Evolutionary conservation across 768 basidiomycete genomes (phyloP), one percentile per base, ranked within the genome.

Genomic region (Tulasnella sp.): DNA sequence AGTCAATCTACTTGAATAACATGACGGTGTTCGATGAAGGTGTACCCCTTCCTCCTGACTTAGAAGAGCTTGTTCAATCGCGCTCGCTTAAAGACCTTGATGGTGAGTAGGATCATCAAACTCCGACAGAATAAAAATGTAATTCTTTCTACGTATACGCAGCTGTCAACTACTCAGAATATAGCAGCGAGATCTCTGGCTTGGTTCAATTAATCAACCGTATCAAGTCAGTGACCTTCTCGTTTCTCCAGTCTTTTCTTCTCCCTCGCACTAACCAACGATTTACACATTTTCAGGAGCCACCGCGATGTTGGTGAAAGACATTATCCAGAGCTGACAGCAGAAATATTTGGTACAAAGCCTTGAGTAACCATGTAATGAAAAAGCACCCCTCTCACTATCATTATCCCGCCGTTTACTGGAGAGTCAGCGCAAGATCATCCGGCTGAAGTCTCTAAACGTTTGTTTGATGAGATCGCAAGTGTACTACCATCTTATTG

Each of bases 111-210:
- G 17, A 25, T 14, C 25, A 0, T 68, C 40, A 11, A 37, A 25
- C 19, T n/a, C 5, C 9, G 19, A 8, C 31, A 6, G n/a, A 58
- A 12, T 29, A 49, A 22, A 15, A 29, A 25, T 64, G 11, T 11
- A 29, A 7, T 39, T 31, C 38, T 25, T 71, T 25, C 17, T 1
- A n/a, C n/a, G n/a, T n/a, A n/a, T 22, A 38, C 54, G 11, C 76
- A 94, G 93, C 93, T n/a, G 89, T 93, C 22, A 94, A 94, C 81
- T 93, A 91, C 79, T 80, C 86, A 0, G 93, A 94, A 79, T 94
- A 92, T 79, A 89, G 90, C 78, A 84, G 84, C 29, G 87, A 90
- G 79, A 89, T 90, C 0, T 89, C 89, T 0, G 93, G 93, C 3
- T 84, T 87, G 74, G 93, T 93, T 34, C 88, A 87, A 75, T 85